These are phyloP conservation scores for Emergomyces orientalis DNA, from an alignment of 2,329 filamentous ascomycete species.

Conservation along the genomic window DNA sequence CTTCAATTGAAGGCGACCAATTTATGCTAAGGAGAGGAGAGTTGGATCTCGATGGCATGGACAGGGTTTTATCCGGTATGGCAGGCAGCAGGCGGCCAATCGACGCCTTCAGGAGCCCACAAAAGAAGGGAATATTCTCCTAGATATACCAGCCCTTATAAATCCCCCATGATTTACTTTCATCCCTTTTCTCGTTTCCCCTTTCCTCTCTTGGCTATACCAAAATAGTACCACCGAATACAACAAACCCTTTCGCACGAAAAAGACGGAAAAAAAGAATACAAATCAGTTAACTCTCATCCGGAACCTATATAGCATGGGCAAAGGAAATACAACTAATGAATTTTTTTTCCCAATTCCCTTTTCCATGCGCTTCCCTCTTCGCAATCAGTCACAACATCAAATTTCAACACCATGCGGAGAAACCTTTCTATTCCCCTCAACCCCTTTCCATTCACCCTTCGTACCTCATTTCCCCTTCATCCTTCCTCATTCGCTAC, in stretches of 20 bases:
- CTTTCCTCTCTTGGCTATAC: neutral
- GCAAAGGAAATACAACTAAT: neutral
- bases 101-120: conserved; percentile 8
- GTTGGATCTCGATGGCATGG: conserved; percentile 41
- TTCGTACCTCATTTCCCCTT: conserved; percentile 4
- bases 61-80: conserved; percentile 38
- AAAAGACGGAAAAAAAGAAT: neutral
- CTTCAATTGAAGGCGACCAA: conserved; percentile 26
- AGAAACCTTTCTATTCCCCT: neutral
- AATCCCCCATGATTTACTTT: neutral
- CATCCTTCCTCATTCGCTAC: conserved; percentile 32
- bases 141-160: neutral
- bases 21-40: conserved; percentile 35
- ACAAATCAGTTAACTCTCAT: neutral
- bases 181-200: neutral
- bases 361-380: neutral
- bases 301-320: neutral
- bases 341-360: neutral
- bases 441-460: neutral
- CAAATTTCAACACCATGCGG: neutral
- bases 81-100: conserved; percentile 19
- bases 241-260: neutral
- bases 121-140: conserved; percentile 19
- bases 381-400: neutral
- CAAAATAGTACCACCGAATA: neutral